These are phyloP conservation scores for Aplosporella prunicola DNA, from an alignment of 2,329 filamentous ascomycete genomes.

Conservation along the genomic window DNA sequence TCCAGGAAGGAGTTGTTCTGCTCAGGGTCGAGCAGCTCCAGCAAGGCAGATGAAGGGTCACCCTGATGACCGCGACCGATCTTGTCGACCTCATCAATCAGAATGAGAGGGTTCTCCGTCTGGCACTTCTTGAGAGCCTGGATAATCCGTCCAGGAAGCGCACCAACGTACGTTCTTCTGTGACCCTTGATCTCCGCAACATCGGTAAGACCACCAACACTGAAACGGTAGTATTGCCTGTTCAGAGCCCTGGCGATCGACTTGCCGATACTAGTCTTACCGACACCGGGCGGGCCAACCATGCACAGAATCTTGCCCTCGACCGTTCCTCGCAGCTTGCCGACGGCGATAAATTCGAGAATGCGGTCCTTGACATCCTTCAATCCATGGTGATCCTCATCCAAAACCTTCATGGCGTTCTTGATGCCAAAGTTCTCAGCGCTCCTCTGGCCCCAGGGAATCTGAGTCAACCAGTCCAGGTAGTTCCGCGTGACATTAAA, in stretches of 20 bases:
- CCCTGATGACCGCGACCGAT: constrained; percentile 94
- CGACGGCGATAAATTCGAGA: constrained; percentile 94
- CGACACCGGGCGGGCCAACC: constrained; percentile 92
- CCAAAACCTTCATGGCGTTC: constrained; percentile 79
- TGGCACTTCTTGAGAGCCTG: constrained; percentile 98
- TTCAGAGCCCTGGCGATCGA: constrained; percentile 92
- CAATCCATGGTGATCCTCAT: constrained; percentile 92
- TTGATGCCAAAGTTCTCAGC: constrained; percentile 94
- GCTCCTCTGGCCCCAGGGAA: constrained; percentile 92
- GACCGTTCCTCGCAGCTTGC: constrained; percentile 90
- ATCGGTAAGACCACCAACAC: constrained; percentile 90
- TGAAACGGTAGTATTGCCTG: constrained; percentile 96
- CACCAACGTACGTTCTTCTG: constrained; percentile 89
- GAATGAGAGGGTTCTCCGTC: constrained; percentile 90
- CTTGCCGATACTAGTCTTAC: constrained; percentile 98
- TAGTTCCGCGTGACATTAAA: constrained; percentile 99
- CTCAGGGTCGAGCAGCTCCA: constrained; percentile 91
- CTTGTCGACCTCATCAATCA: constrained; percentile 98
- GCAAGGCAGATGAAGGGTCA: constrained; percentile 84
- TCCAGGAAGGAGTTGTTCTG: constrained; percentile 97
- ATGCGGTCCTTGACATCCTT: constrained; percentile 99
- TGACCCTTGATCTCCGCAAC: constrained; percentile 99
- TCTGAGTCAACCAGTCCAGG: constrained; percentile 95
- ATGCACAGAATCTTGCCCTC: constrained; percentile 98
- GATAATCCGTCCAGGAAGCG: constrained; percentile 89